Evolutionary conservation across 495 filamentous ascomycete genomes (phyloP).

Genomic region (Hypoxylon lienhwacheense): DNA sequence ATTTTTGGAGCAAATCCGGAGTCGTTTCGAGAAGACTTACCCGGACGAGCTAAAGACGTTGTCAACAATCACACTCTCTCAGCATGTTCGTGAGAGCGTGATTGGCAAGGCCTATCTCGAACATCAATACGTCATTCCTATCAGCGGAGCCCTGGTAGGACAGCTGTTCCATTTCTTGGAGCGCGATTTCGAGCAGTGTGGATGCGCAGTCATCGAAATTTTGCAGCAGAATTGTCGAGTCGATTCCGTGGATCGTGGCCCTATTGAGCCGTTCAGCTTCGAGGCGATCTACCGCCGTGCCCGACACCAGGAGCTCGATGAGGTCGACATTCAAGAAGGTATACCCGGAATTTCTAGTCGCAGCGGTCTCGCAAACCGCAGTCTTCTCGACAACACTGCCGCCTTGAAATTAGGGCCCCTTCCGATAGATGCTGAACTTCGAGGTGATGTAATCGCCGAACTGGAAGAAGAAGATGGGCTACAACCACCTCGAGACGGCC

Average conservation of each 20-base stretch:
- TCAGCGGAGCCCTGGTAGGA: slow-evolving; percentile 76
- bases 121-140: slow-evolving; percentile 83
- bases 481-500: slow-evolving; percentile 66
- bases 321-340: slow-evolving; percentile 85
- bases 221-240: slow-evolving; percentile 75
- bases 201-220: slow-evolving; percentile 70
- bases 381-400: slow-evolving; percentile 58
- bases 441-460: slow-evolving; percentile 79
- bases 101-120: slow-evolving; percentile 74
- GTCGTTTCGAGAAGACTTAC: slow-evolving; percentile 72
- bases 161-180: slow-evolving; percentile 88
- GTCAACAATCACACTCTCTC: slow-evolving; percentile 66
- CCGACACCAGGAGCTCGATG: slow-evolving; percentile 55
- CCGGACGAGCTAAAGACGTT: slow-evolving; percentile 73
- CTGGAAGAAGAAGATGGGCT: slow-evolving; percentile 76
- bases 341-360: slow-evolving; percentile 77
- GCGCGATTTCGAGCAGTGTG: slow-evolving; percentile 75
- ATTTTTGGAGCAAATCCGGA: slow-evolving; percentile 68
- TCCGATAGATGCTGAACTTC: slow-evolving; percentile 75
- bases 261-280: slow-evolving; percentile 77
- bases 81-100: slow-evolving; percentile 72
- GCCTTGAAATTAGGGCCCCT: slow-evolving; percentile 75
- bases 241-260: slow-evolving; percentile 70
- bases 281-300: slow-evolving; percentile 72
- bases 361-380: slow-evolving; percentile 77